A percentile compares a stretch with the other conserved stretches of the same genome.
Evolutionary conservation across 164 flowering plant species (phyloP).

Genomic region (Stephania japonica): DNA sequence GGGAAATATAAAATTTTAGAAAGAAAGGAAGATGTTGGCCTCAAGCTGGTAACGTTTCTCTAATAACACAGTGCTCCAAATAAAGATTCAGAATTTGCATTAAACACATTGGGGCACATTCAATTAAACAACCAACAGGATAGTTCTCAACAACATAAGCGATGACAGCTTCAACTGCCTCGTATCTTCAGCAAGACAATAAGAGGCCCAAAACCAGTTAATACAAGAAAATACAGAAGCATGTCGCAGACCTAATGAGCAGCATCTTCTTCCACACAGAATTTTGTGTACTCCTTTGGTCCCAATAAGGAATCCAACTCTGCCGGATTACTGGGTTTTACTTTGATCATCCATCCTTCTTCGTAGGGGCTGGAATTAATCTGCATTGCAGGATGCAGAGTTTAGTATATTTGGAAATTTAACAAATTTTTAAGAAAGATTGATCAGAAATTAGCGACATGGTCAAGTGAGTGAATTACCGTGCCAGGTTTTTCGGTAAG

Average conservation of each 20-base stretch:
- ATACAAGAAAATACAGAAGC: not conserved
- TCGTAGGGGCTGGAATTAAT: slow-evolving; percentile 86
- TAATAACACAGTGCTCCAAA: not conserved
- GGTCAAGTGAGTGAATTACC: slow-evolving; percentile 35
- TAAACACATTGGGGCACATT: not conserved
- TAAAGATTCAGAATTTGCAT: not conserved
- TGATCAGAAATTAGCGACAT: not conserved
- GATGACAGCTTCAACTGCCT: not conserved
- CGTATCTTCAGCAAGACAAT: slow-evolving; percentile 5
- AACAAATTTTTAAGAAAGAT: not conserved
- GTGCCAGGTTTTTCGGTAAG: slow-evolving; percentile 67
- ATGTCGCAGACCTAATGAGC: slow-evolving; percentile 31
- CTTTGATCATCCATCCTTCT: slow-evolving; percentile 97
- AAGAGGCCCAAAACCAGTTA: slow-evolving; percentile 12
- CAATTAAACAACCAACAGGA: not conserved
- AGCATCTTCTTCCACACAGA: slow-evolving; percentile 95
- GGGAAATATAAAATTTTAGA: not conserved
- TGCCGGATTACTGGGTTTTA: slow-evolving; percentile 68
- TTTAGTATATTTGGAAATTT: not conserved
- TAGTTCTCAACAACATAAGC: not conserved
- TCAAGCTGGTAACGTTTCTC: not conserved
- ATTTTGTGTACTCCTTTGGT: slow-evolving; percentile 67
- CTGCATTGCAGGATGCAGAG: slow-evolving; percentile 26
- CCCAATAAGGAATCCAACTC: slow-evolving; percentile 75
- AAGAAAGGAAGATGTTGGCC: not conserved